These are phyloP conservation scores for Candida lessepsii DNA, from an alignment of 805 yeast genomes.

Conservation along the genomic window DNA sequence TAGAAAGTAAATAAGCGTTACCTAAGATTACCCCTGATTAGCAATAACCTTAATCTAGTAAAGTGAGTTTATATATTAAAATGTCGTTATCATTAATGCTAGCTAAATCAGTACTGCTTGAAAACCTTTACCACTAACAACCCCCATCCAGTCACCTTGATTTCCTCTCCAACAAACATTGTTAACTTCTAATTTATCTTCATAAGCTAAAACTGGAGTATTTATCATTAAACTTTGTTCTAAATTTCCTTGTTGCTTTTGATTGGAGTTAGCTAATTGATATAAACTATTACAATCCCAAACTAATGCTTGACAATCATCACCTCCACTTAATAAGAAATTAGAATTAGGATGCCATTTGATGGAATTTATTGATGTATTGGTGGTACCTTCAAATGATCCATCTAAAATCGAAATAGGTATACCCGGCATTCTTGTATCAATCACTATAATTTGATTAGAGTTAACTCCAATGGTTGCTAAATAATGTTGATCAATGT, in stretches of 20 bases:
- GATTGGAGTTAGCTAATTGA: slow-evolving; percentile 10
- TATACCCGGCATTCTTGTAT: slow-evolving; percentile 82
- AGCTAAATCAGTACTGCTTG: slow-evolving; percentile 51
- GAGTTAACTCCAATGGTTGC: slow-evolving; percentile 80
- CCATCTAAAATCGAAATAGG: slow-evolving; percentile 73
- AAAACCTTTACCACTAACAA: slow-evolving; percentile 64
- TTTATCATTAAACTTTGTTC: slow-evolving; percentile 19
- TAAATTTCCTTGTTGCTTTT: slow-evolving; percentile 7
- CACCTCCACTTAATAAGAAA: slow-evolving; percentile 60
- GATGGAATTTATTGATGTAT: slow-evolving; percentile 66
- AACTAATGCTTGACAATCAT: slow-evolving; percentile 69
- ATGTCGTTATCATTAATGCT: slow-evolving; percentile 3
- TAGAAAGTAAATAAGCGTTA: too few relatives aligned
- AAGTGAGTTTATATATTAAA: slow-evolving; percentile 2
- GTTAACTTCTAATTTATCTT: slow-evolving; percentile 71
- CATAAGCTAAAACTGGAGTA: slow-evolving; percentile 49
- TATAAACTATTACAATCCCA: slow-evolving; percentile 55
- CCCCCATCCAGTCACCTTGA: slow-evolving; percentile 79
- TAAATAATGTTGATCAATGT: slow-evolving; percentile 74
- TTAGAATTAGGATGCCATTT: slow-evolving; percentile 82
- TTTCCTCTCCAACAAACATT: slow-evolving; percentile 67
- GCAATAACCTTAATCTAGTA: too few relatives aligned
- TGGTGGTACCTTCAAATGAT: slow-evolving; percentile 46
- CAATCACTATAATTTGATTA: slow-evolving; percentile 65
- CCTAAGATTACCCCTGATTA: too few relatives aligned